Evolutionary conservation across 2,329 filamentous ascomycete genomes (phyloP).

Genomic region (Chrysosporium queenslandicum): DNA sequence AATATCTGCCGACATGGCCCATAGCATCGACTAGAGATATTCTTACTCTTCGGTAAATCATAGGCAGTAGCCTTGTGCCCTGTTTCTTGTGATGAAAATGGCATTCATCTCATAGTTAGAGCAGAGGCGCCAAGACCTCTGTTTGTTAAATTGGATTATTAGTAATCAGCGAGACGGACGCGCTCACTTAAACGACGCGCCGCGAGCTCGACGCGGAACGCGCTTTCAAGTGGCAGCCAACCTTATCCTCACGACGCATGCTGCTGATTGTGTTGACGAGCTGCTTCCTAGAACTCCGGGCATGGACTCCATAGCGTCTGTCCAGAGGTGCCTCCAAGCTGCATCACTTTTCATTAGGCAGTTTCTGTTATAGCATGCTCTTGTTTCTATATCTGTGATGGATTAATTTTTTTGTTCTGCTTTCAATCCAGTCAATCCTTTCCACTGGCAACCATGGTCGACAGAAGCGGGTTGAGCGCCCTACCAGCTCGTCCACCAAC

Average conservation of each 20-base stretch:
- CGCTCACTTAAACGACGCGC: background rate
- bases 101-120: too few species aligned
- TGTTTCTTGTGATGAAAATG: too few species aligned
- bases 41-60: too few species aligned
- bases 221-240: background rate
- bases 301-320: background rate
- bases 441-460: slow-evolving; percentile 29
- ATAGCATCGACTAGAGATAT: background rate
- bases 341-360: background rate
- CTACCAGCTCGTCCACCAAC: slow-evolving; percentile 48
- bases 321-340: background rate
- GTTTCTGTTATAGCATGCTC: background rate
- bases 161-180: background rate
- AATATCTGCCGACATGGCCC: too few species aligned
- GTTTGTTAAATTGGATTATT: background rate
- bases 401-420: background rate
- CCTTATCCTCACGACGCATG: background rate
- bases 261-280: background rate
- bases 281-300: background rate
- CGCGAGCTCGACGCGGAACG: background rate
- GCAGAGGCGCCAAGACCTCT: background rate
- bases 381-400: background rate
- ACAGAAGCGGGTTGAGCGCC: slow-evolving; percentile 32
- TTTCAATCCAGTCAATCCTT: background rate
- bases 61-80: too few species aligned